Evolutionary conservation across 106 monocot genomes (phyloP).

Genomic region (Xerophyta viscosa): DNA sequence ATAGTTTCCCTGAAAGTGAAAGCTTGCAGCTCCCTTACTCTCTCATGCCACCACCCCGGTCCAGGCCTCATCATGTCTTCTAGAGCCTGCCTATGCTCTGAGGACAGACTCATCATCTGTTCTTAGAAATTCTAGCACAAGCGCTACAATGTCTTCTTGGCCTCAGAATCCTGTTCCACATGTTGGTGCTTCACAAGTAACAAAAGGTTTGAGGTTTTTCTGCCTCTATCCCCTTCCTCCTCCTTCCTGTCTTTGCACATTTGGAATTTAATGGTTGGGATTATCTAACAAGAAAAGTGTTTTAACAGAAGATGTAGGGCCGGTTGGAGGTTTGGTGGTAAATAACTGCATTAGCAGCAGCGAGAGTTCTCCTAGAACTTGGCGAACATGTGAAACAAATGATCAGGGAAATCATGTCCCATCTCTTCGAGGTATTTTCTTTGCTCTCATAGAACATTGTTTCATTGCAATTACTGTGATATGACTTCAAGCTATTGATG

Average conservation of each 20-base stretch:
- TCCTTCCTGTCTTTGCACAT: background rate
- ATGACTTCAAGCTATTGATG: too few species aligned
- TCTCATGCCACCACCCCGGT: conserved; percentile 36
- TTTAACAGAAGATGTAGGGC: conserved; percentile 49
- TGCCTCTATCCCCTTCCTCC: background rate
- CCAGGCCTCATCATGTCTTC: conserved; percentile 36
- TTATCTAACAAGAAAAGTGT: background rate
- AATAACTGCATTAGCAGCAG: conserved; percentile 65
- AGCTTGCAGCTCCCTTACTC: conserved; percentile 30
- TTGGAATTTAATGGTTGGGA: background rate
- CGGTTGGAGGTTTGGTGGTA: conserved; percentile 18
- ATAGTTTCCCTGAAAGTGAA: background rate
- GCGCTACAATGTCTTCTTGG: conserved; percentile 52
- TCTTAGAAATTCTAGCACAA: conserved; percentile 37
- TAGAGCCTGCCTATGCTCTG: conserved; percentile 38
- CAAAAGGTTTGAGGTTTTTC: conserved; percentile 37
- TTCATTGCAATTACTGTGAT: background rate
- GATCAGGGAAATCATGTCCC: conserved; percentile 59
- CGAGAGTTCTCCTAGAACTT: conserved; percentile 35
- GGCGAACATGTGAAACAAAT: conserved; percentile 41
- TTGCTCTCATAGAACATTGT: background rate
- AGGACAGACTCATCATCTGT: conserved; percentile 55
- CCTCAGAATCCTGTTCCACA: conserved; percentile 47
- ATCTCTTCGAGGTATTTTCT: conserved; percentile 50
- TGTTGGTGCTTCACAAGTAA: conserved; percentile 20